phyloP scores from a whole-genome alignment of 352 stramenopile genomes.

The Phytophthora capsici region DNA sequence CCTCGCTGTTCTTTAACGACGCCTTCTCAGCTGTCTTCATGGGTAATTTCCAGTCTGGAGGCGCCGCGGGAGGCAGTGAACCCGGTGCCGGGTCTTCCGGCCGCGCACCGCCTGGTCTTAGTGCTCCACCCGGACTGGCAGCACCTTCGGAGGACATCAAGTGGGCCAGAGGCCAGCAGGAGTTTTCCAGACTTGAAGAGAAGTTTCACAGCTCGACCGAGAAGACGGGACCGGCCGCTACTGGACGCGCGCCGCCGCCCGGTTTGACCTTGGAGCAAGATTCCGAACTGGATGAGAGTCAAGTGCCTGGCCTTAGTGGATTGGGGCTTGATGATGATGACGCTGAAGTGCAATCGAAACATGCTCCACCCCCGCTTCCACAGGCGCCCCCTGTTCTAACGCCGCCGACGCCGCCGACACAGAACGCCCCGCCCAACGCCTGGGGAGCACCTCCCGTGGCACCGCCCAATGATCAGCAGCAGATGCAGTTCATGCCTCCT shows the following conservation, averaged over 20 bases:
- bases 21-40: conserved; percentile 87
- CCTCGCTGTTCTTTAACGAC: conserved; percentile 87
- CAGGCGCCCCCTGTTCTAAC: conserved; percentile 31
- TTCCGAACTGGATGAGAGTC: conserved; percentile 65
- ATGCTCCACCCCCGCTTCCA: conserved; percentile 32
- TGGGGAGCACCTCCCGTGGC: conserved; percentile 39
- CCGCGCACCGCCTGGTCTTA: conserved; percentile 59
- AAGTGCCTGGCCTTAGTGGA: conserved; percentile 66
- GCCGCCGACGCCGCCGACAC: conserved; percentile 31
- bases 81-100: conserved; percentile 22
- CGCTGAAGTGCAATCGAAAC: conserved; percentile 12
- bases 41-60: conserved; percentile 69
- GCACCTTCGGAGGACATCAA: conserved; percentile 75
- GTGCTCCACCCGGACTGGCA: conserved; percentile 58
- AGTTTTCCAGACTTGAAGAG: conserved; percentile 70
- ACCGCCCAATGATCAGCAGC: conserved; percentile 26
- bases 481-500: conserved; percentile 34
- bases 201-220: conserved; percentile 42
- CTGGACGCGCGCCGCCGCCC: conserved; percentile 16
- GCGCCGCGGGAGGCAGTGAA: conserved; percentile 2
- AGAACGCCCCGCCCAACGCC: conserved; percentile 34
- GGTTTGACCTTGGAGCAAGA: conserved; percentile 47
- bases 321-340: conserved; percentile 84
- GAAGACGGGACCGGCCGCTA: background rate
- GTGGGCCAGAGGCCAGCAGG: conserved; percentile 79